Conservation (phyloP, 345 rosid genomes). For the Anacardium occidentale region DNA sequence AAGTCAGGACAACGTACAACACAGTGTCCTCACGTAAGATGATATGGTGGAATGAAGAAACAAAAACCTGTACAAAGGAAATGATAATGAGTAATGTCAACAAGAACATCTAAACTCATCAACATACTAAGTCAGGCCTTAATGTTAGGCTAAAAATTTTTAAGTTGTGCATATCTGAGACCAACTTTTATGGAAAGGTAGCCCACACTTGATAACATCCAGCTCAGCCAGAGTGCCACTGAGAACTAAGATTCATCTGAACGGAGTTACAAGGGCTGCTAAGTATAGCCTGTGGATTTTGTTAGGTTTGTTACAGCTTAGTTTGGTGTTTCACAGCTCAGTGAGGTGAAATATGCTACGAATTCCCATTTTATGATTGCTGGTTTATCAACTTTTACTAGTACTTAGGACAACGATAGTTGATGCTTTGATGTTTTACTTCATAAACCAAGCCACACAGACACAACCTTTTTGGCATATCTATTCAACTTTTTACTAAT, state of each 20-base stretch:
- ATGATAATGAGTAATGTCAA: not conserved
- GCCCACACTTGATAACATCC: not conserved
- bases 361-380: not conserved
- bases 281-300: not conserved
- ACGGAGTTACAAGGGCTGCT: not conserved
- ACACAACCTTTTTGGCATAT: not conserved
- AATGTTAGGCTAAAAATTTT: not conserved
- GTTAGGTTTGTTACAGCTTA: not conserved
- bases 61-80: not conserved
- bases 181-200: conserved; percentile 8
- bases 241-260: not conserved
- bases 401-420: not conserved
- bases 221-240: not conserved
- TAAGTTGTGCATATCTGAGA: not conserved
- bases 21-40: not conserved
- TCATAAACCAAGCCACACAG: not conserved
- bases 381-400: not conserved
- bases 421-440: not conserved
- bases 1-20: conserved; percentile 2
- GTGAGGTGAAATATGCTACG: not conserved
- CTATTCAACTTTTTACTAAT: not conserved
- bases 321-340: not conserved
- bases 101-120: not conserved
- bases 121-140: conserved; percentile 4
- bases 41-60: not conserved